phyloP scores from a whole-genome alignment of 768 basidiomycete genomes.

The Agaricus sinodeliciosus region DNA sequence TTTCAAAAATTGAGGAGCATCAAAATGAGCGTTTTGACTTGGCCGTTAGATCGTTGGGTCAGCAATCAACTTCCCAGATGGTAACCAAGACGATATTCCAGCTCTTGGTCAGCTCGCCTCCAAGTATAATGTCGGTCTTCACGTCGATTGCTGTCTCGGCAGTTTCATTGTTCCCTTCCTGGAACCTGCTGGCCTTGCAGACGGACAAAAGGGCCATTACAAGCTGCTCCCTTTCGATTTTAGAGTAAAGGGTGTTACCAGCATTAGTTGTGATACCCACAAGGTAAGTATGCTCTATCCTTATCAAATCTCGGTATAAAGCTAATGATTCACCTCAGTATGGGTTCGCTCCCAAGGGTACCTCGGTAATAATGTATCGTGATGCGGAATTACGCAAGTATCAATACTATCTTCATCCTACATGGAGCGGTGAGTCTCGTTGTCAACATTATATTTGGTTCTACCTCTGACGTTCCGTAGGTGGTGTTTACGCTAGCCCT shows the following conservation, averaged over 20 bases:
- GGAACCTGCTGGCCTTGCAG: conserved; percentile 65
- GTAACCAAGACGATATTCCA: conserved; percentile 81
- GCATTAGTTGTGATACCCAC: conserved; percentile 94
- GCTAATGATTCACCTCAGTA: conserved; percentile 42
- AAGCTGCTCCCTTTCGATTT: conserved; percentile 82
- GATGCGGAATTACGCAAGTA: conserved; percentile 65
- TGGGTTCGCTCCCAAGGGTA: conserved; percentile 93
- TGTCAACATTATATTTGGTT: neutral
- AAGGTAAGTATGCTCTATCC: conserved; percentile 43
- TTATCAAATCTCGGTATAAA: neutral
- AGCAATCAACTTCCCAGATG: conserved; percentile 80
- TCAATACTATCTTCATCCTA: conserved; percentile 83
- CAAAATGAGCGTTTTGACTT: neutral
- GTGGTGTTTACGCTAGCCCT: conserved; percentile 88
- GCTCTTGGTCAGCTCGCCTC: conserved; percentile 71
- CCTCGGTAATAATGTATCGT: conserved; percentile 94
- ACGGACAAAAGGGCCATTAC: conserved; percentile 46
- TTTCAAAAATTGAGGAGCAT: neutral
- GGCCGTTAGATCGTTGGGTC: conserved; percentile 70
- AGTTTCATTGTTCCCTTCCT: conserved; percentile 94
- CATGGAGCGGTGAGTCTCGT: conserved; percentile 58
- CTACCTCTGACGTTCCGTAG: conserved; percentile 27
- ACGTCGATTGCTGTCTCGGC: conserved; percentile 94
- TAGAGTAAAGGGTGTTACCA: conserved; percentile 83
- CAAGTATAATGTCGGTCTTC: conserved; percentile 73